Conservation (phyloP, 2,329 filamentous ascomycete species). For the Beauveria varroae region DNA sequence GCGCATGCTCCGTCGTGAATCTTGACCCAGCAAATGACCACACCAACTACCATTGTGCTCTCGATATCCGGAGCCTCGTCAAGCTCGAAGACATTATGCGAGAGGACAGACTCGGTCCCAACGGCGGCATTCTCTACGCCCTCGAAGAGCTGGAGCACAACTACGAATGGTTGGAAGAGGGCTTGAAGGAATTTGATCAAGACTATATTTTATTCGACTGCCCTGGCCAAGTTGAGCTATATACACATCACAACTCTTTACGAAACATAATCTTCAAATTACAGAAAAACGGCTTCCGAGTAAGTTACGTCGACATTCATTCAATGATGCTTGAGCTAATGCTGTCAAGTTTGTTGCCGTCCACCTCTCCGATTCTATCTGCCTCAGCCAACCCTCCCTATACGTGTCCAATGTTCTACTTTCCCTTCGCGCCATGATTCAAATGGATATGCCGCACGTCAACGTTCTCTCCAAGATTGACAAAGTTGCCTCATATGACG, state of each 20-base stretch:
- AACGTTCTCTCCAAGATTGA: constrained; percentile 98
- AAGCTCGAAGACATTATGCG: constrained; percentile 94
- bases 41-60: constrained; percentile 77
- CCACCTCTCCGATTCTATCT: constrained; percentile 90
- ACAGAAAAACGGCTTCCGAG: constrained; percentile 86
- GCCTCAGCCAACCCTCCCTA: constrained; percentile 83
- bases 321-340: constrained; percentile 20
- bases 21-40: constrained; percentile 95
- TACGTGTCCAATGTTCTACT: constrained; percentile 93
- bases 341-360: constrained; percentile 72
- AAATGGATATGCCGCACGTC: constrained; percentile 92
- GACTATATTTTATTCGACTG: constrained; percentile 96
- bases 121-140: constrained; percentile 86
- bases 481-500: constrained; percentile 76
- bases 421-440: constrained; percentile 91
- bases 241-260: constrained; percentile 88
- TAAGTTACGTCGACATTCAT: constrained; percentile 30
- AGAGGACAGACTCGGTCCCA: constrained; percentile 82
- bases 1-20: constrained; percentile 91
- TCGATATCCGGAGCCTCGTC: constrained; percentile 84
- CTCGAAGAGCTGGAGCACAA: constrained; percentile 94
- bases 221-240: constrained; percentile 92
- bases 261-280: constrained; percentile 87
- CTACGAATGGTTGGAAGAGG: constrained; percentile 81
- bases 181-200: constrained; percentile 71